phyloP scores from a whole-genome alignment of 2,329 filamentous ascomycete species.

The Monosporascus ibericus region DNA sequence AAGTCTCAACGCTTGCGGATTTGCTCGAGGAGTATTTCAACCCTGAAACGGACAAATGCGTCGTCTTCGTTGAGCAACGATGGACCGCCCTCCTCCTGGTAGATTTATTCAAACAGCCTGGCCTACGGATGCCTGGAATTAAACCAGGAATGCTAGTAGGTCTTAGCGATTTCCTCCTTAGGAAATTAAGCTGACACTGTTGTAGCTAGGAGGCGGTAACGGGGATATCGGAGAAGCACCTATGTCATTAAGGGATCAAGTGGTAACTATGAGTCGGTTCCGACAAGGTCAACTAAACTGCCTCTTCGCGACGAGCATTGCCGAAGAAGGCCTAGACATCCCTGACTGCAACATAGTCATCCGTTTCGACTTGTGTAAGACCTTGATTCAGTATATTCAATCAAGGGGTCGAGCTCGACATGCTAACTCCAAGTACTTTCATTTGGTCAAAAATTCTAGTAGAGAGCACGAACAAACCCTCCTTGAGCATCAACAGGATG shows the following conservation, averaged over 20 bases:
- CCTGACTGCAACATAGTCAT: conserved; percentile 62
- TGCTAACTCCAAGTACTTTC: conserved; percentile 69
- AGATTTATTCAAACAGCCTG: conserved; percentile 55
- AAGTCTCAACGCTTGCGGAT: conserved; percentile 58
- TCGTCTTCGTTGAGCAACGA: conserved; percentile 79
- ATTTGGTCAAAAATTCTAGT: conserved; percentile 75
- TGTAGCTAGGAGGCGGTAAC: conserved; percentile 33
- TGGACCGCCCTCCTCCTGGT: conserved; percentile 70
- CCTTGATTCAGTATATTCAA: conserved; percentile 92
- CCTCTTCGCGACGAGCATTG: conserved; percentile 60
- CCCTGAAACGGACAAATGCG: conserved; percentile 58
- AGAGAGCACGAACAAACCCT: conserved; percentile 49
- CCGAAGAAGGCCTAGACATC: conserved; percentile 62
- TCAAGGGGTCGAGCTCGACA: conserved; percentile 83
- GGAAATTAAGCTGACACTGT: conserved; percentile 10
- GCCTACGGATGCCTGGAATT: conserved; percentile 52
- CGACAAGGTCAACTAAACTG: conserved; percentile 54
- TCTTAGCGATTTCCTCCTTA: neutral
- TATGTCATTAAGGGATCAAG: conserved; percentile 67
- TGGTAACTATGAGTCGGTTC: conserved; percentile 64
- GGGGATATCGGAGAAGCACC: conserved; percentile 50
- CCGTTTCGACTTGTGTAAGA: conserved; percentile 80
- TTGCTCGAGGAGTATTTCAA: conserved; percentile 60
- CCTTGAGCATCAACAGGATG: conserved; percentile 53
- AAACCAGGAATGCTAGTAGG: conserved; percentile 49